Conservation (phyloP, 1,284 basidiomycete genomes). For the Cutaneotrichosporon dermatis region DNA sequence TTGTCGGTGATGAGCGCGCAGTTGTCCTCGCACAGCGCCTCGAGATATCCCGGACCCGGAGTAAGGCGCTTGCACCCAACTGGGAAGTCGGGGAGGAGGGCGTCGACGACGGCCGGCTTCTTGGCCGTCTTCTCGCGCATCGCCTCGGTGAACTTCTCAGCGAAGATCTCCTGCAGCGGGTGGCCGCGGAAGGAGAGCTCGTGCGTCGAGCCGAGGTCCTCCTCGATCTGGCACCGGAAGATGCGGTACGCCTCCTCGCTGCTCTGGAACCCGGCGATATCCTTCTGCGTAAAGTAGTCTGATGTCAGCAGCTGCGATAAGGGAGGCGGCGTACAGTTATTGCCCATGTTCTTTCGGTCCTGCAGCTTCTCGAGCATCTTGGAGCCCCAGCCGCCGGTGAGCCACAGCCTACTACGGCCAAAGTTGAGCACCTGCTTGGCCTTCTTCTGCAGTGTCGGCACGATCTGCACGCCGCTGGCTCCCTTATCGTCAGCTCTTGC, state of each 20-base stretch:
- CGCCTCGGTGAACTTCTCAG: constrained; percentile 14
- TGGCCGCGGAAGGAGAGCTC: constrained; percentile 6
- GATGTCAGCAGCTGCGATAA: constrained; percentile 19
- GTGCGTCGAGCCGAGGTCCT: constrained; percentile 13
- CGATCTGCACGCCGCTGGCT: constrained; percentile 27
- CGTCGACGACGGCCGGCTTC: constrained; percentile 19
- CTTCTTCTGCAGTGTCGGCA: constrained; percentile 21
- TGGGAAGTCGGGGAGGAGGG: constrained; percentile 24
- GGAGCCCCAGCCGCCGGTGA: constrained; percentile 26
- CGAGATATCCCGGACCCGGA: constrained; percentile 42
- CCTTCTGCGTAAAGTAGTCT: constrained; percentile 9
- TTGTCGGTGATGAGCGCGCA: constrained; percentile 20
- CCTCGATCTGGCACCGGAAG: constrained; percentile 25
- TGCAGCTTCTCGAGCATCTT: constrained; percentile 13
- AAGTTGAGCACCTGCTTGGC: constrained; percentile 27
- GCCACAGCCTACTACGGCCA: constrained; percentile 24
- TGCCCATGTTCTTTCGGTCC: neutral
- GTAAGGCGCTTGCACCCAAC: constrained; percentile 41
- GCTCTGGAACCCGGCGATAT: constrained; percentile 5
- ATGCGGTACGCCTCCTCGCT: constrained; percentile 21
- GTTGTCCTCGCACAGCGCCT: constrained; percentile 35
- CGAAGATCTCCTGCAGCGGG: constrained; percentile 7
- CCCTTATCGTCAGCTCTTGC: neutral
- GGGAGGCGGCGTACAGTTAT: neutral
- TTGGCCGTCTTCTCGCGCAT: constrained; percentile 19